Percentiles rank a stretch among this genome's conserved stretches.
phyloP scores from a whole-genome alignment of 1,139 yeast species.

The Geotrichum restrictum region DNA sequence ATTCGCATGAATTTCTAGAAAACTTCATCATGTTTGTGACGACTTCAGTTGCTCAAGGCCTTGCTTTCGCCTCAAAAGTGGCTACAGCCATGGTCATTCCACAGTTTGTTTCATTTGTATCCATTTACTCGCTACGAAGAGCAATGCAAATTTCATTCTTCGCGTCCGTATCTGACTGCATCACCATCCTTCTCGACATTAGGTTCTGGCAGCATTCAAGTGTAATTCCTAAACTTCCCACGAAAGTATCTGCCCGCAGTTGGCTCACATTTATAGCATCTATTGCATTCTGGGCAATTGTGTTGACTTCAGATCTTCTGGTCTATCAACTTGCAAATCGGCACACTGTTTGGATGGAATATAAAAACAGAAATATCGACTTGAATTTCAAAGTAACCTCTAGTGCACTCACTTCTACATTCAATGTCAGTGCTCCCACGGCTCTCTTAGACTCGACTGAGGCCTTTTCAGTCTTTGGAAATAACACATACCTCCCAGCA shows the following conservation, averaged over 20 bases:
- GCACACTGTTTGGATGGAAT: not conserved
- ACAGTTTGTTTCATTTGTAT: not conserved
- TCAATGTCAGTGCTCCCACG: conserved; percentile 4
- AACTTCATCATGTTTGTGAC: conserved; percentile 6
- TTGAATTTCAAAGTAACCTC: not conserved
- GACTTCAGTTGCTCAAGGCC: conserved; percentile 4
- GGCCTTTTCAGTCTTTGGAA: not conserved
- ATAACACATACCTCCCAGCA: conserved; percentile 7
- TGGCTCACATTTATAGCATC: conserved; percentile 2
- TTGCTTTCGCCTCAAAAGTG: conserved; percentile 10
- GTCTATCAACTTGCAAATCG: conserved; percentile 6
- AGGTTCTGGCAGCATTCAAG: conserved; percentile 3
- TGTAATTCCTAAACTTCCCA: not conserved
- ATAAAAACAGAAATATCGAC: not conserved
- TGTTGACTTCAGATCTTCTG: conserved; percentile 4
- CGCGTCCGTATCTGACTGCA: not conserved
- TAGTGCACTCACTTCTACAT: not conserved
- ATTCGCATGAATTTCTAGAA: too few relatives aligned
- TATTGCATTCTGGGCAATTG: not conserved
- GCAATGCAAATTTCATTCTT: conserved; percentile 5
- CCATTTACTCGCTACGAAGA: conserved; percentile 3
- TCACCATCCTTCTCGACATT: not conserved
- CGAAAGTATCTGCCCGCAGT: not conserved
- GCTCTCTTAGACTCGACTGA: not conserved
- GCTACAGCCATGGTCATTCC: conserved; percentile 11